A percentile compares a stretch with the other conserved stretches of the same genome.
phyloP scores from a whole-genome alignment of 345 rosid species.

The Arabis alpina region DNA sequence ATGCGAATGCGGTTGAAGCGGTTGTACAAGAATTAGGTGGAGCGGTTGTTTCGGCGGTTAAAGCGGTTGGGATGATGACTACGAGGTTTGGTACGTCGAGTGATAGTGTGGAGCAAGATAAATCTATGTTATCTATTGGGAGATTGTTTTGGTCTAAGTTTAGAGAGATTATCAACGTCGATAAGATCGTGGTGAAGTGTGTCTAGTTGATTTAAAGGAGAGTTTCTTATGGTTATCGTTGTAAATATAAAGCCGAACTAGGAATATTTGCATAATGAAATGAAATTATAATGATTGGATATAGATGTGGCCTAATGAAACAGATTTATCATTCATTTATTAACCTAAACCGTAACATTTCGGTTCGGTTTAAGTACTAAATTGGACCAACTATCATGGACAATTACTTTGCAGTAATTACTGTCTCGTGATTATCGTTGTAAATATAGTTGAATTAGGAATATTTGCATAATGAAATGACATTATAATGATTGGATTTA shows the following conservation, averaged over 20 bases:
- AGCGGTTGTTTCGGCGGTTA: conserved; percentile 53
- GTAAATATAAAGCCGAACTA: conserved; percentile 7
- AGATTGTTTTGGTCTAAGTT: conserved; percentile 70
- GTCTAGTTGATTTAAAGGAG: background rate
- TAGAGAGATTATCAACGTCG: conserved; percentile 71
- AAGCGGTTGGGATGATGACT: conserved; percentile 37
- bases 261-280: background rate
- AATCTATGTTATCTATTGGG: conserved; percentile 58
- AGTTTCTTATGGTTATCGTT: background rate
- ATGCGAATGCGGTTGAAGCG: conserved; percentile 46
- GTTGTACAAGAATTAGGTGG: conserved; percentile 70
- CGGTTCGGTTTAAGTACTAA: background rate
- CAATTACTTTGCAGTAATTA: too few species aligned
- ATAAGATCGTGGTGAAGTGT: conserved; percentile 37
- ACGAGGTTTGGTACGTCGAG: conserved; percentile 41
- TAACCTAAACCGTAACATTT: too few species aligned
- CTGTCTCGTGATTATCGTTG: too few species aligned
- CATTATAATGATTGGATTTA: background rate
- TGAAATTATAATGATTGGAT: background rate
- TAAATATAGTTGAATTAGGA: background rate
- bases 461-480: background rate
- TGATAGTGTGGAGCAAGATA: conserved; percentile 39
- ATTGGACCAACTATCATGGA: background rate
- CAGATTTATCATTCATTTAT: too few species aligned
- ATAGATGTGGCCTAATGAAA: background rate